Evolutionary conservation across 345 rosid species (phyloP).

Genomic region (Rhizophora apiculata): DNA sequence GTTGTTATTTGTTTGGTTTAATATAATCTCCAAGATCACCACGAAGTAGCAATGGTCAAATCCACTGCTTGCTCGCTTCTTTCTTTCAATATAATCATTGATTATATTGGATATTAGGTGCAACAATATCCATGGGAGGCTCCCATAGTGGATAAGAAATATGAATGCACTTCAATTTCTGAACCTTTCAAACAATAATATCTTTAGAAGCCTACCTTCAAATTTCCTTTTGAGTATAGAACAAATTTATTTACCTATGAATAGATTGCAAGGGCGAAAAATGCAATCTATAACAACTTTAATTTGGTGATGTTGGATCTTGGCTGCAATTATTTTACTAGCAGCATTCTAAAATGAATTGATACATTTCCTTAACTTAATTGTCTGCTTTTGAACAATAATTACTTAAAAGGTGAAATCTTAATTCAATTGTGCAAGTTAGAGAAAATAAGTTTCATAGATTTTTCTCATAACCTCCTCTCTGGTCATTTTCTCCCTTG

Average conservation of each 20-base stretch:
- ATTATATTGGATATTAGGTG: neutral
- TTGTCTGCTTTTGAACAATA: conserved; percentile 22
- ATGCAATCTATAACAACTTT: neutral
- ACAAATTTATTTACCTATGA: conserved; percentile 5
- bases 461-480: conserved; percentile 18
- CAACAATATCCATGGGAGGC: neutral
- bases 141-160: neutral
- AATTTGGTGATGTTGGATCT: conserved; percentile 2
- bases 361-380: neutral
- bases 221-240: neutral
- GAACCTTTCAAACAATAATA: conserved; percentile 2
- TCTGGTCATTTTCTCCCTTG: conserved; percentile 15
- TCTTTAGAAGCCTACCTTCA: conserved; percentile 4
- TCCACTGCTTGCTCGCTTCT: no score
- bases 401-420: conserved; percentile 16
- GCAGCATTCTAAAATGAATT: conserved; percentile 24
- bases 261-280: neutral
- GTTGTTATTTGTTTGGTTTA: no score
- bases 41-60: no score
- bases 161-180: accelerated
- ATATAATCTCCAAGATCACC: no score
- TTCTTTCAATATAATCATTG: no score
- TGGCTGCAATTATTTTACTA: conserved; percentile 11
- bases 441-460: conserved; percentile 6
- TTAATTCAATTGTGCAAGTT: conserved; percentile 16